Evolutionary conservation across 192 early-diverging fungal genomes (phyloP), one percentile per base, ranked within the genome.

Genomic region (Dimargaris cristalligena): DNA sequence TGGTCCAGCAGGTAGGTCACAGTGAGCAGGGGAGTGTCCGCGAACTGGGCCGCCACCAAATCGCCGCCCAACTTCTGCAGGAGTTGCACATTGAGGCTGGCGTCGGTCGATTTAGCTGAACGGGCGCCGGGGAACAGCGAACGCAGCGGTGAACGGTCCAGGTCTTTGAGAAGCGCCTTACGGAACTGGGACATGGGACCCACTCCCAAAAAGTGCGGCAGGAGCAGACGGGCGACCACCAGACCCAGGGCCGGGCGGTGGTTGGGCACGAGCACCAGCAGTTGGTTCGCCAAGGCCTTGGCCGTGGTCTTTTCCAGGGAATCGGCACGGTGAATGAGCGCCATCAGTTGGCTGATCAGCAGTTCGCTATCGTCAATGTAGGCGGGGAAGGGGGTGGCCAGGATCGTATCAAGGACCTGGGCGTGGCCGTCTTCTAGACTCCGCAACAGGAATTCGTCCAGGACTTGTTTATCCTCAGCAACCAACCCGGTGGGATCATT

Each of bases 401-500:
- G 62, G 4, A 80, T 73, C 22, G 60, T 56, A 22, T 59, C 57
- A 22, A 75, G 62, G 45, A 85, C 66, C 20, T 66, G 57, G 44
- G 75, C 64, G 33, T 76, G 60, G n/a, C 67, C 67, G 64, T 84
- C 80, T 48, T 68, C 64, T 35, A 83, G 63, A 11, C 74, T 63
- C 25, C 62, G 38, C 35, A 65, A 44, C 32, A 76, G 55, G 44
- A 79, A 62, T 23, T 58, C 59, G 34, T 61, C 57, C n/a, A 79
- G 62, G 57, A 74, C 74, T n/a, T n/a, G n/a, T n/a, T n/a, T n/a
- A n/a, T n/a, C n/a, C n/a, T n/a, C n/a, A n/a, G n/a, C n/a, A n/a
- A n/a, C n/a, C n/a, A n/a, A n/a, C n/a, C n/a, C n/a, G n/a, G n/a
- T n/a, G n/a, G n/a, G n/a, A n/a, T n/a, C n/a, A n/a, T n/a, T n/a